Percentiles rank a stretch among this genome's conserved stretches.
Evolutionary conservation across 768 basidiomycete genomes (phyloP).

Genomic region (Cyclocybe cylindracea): DNA sequence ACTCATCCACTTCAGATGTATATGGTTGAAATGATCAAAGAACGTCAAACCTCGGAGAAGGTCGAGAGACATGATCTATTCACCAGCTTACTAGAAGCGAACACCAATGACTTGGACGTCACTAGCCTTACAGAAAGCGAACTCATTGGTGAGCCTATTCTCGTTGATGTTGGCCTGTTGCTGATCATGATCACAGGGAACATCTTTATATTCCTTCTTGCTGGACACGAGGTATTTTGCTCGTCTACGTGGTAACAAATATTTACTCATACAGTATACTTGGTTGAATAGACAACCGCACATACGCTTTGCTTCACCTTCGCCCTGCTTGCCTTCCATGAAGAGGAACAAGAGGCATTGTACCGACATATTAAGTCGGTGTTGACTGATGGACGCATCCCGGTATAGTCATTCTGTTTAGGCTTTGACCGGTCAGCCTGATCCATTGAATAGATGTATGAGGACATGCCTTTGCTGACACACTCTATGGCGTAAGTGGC

Average conservation of each 20-base stretch:
- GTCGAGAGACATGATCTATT: conserved; percentile 50
- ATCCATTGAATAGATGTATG: conserved; percentile 9
- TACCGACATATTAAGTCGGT: conserved; percentile 37
- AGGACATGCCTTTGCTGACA: conserved; percentile 14
- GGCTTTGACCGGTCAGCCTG: no score
- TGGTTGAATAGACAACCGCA: conserved; percentile 29
- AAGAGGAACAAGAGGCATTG: conserved; percentile 43
- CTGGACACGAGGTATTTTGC: conserved; percentile 51
- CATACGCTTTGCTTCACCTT: conserved; percentile 40
- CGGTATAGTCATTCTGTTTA: conserved; percentile 6
- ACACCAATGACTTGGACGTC: conserved; percentile 31
- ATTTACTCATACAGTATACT: no score
- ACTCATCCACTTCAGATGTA: conserved; percentile 24
- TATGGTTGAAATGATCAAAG: conserved; percentile 52
- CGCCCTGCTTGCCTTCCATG: conserved; percentile 42
- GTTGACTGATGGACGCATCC: conserved; percentile 18
- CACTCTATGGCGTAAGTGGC: conserved; percentile 13
- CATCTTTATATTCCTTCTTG: conserved; percentile 49
- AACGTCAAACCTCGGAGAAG: conserved; percentile 34
- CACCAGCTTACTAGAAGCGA: conserved; percentile 49
- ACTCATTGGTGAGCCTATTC: conserved; percentile 29
- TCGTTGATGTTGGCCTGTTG: neutral
- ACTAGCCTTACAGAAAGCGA: conserved; percentile 38
- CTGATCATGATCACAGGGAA: conserved; percentile 26
- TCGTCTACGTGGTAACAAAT: neutral